Conservation (phyloP, 768 basidiomycete genomes). For the Tulasnella calospora region DNA sequence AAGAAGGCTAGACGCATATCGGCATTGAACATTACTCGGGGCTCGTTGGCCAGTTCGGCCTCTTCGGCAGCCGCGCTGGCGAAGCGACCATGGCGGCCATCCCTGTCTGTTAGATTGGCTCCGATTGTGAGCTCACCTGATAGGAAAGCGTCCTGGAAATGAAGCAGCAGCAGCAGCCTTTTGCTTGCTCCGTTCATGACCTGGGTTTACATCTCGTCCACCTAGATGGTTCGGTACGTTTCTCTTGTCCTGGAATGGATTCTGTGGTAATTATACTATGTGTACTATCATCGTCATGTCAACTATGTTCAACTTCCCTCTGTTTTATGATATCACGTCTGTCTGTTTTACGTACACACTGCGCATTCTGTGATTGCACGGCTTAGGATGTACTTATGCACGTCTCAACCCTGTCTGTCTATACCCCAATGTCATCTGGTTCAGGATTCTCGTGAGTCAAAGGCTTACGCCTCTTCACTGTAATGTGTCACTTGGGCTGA, state of each 20-base stretch:
- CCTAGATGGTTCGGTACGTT: not conserved
- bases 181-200: not conserved
- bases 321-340: not conserved
- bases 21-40: not conserved
- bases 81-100: conserved; percentile 15
- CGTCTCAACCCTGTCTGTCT: not conserved
- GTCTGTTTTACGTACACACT: not conserved
- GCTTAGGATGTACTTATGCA: conserved; percentile 4
- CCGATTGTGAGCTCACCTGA: conserved; percentile 12
- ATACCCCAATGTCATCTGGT: not conserved
- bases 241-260: conserved; percentile 3
- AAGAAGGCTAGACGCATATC: conserved; percentile 19
- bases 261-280: conserved; percentile 1
- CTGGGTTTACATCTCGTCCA: not conserved
- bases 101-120: conserved; percentile 8
- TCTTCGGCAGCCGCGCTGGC: not conserved
- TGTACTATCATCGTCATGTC: conserved; percentile 3
- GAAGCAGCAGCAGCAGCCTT: not conserved
- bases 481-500: not conserved
- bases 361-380: not conserved
- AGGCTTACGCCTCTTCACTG: not conserved
- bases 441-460: not conserved
- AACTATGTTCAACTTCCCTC: not conserved
- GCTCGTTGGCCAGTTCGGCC: not conserved
- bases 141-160: conserved; percentile 17